Evolutionary conservation across 2,329 filamentous ascomycete genomes (phyloP), one percentile per base, ranked within the genome.

Genomic region (Pezicula rhizophila): DNA sequence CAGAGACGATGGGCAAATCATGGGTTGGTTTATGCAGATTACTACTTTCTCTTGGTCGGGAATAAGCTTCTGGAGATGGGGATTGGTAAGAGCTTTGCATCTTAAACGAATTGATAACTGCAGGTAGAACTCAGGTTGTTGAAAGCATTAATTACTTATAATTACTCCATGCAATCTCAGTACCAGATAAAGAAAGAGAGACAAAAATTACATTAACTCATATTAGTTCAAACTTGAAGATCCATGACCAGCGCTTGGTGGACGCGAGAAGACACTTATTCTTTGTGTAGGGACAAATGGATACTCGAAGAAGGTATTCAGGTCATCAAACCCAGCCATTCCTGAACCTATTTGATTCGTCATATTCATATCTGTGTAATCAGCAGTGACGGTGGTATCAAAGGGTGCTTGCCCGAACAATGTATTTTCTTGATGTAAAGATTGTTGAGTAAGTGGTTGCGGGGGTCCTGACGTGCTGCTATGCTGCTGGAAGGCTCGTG

Each of bases 21-120:
- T 57, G 72, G 72, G 1, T 51, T 76, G 17, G 72, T 76, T 0
- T 76, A 76, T 56, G 73, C 73, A 0, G 73, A 76, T 50, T 76
- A 76, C 53, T 75, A 66, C 48, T 66, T 75, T 28, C 49, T 76
- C 12, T 60, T 73, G 28, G 65, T 72, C 33, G 72, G 73, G 6
- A 76, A 76, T 46, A 68, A 68, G 48, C 49, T 72, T n/a, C 50
- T 73, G 42, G 56, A 63, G 2, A 61, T 64, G 60, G 54, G 60
- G 4, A 49, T 57, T 26, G 47, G 43, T 1, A n/a, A 8, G 4
- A 11, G n/a, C n/a, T 34, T 33, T 20, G 18, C 45, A 38, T 4
- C 14, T 8, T 15, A 20, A n/a, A 5, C 35, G 8, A 5, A 42
- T 15, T 28, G 15, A 11, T 33, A n/a, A 37, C 11, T 6, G 10